Conservation (phyloP, 129 eudicot genomes). For the Lactuca saligna region DNA sequence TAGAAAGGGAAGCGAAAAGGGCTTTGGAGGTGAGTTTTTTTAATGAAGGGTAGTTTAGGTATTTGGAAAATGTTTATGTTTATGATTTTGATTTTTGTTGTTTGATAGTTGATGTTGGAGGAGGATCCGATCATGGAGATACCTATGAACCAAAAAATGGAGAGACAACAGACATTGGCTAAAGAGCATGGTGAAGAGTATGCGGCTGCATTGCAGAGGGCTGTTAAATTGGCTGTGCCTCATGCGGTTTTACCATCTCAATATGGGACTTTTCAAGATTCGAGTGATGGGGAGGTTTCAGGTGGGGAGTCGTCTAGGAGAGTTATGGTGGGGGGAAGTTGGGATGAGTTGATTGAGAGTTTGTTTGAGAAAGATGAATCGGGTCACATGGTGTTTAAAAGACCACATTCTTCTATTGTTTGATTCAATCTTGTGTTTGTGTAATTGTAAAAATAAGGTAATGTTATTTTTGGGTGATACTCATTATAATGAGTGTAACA, state of each 20-base stretch:
- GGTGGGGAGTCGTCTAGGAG: slow-evolving; percentile 28
- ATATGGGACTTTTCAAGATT: slow-evolving; percentile 77
- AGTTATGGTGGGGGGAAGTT: slow-evolving; percentile 46
- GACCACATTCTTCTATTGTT: slow-evolving; percentile 28
- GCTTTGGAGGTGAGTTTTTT: slow-evolving; percentile 69
- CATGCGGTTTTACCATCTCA: slow-evolving; percentile 65
- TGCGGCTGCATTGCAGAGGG: slow-evolving; percentile 75
- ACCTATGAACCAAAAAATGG: slow-evolving; percentile 82
- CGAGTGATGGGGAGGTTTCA: slow-evolving; percentile 37
- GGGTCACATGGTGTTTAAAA: slow-evolving; percentile 56
- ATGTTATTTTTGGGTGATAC: neutral
- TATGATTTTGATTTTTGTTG: neutral
- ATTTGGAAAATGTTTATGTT: neutral
- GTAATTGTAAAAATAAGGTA: neutral
- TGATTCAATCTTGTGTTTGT: slow-evolving; percentile 18
- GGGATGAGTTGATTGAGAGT: slow-evolving; percentile 71
- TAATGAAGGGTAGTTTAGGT: neutral
- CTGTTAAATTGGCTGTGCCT: slow-evolving; percentile 68
- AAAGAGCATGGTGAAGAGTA: slow-evolving; percentile 73
- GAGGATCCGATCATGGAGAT: slow-evolving; percentile 59
- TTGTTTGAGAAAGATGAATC: slow-evolving; percentile 66
- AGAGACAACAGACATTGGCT: slow-evolving; percentile 62
- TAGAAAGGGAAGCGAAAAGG: slow-evolving; percentile 82
- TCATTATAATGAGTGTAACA: no score
- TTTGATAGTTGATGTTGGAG: slow-evolving; percentile 67